Base-by-base conservation (phyloP, 768 basidiomycete genomes). In the Boletus subparvulus region DNA sequence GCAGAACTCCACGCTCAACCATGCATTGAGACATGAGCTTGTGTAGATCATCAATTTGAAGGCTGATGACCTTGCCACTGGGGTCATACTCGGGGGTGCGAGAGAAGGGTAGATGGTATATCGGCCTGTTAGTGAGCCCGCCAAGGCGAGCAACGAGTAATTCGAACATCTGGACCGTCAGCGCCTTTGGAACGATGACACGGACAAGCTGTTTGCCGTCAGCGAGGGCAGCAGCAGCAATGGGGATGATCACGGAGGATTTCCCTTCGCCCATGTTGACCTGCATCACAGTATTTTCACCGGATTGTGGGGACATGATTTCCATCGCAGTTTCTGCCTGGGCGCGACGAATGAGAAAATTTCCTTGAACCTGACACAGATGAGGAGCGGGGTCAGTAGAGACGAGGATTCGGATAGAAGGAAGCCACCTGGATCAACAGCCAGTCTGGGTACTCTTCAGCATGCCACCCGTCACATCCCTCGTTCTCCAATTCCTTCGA, bases 181-280 rank as follows among this genome's bases (percentile, higher is more conserved):
- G 65, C 0, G 77, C 65, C 54, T 78, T 80, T 21, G 80, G 68
- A n/a, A 78, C 75, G 5, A 83, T 65, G 30, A 83, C 73, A 32
- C 81, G 73, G 21, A 75, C 75, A 3, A 83, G 69, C 33, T 64
- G 71, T 1, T 69, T 19, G 3, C 76, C 75, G 58, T 81, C 68
- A 0, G 81, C 76, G 17, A 82, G 68, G 6, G 71, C 61, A 1
- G 73, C 63, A 1, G 74, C 65, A 12, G 72, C 65, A n/a, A 82
- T 66, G 1, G 81, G 81, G 5, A 82, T 71, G 35, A 83, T 74
- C 17, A 74, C 74, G 0, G 70, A 74, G 5, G 74, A 72, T 60
- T 83, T 83, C 4, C 81, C 82, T 58, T 83, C 81, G 14, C 81
- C 82, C 82, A 83, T 83, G 50, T 80, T 80, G 16, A 83, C 72